Conservation (phyloP, 345 rosid genomes). For the Balakata baccata region DNA sequence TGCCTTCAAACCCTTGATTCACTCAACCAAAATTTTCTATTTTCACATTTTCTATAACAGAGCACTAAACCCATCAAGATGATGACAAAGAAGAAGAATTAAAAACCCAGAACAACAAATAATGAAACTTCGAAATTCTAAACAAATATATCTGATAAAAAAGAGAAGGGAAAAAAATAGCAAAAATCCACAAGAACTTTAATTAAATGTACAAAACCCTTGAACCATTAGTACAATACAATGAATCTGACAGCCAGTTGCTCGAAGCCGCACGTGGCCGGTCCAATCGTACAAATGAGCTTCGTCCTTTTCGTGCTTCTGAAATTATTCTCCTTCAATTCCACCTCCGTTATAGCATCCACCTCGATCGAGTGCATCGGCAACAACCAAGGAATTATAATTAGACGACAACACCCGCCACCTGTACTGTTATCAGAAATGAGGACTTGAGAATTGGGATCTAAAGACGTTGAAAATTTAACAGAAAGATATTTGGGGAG, state of each 20-base stretch:
- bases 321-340: conserved; percentile 97
- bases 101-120: too few relatives aligned
- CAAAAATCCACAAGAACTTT: too few relatives aligned
- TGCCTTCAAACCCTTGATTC: too few relatives aligned
- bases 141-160: too few relatives aligned
- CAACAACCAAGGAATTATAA: background rate
- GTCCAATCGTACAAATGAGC: conserved; percentile 94
- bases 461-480: conserved; percentile 40
- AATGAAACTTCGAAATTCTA: too few relatives aligned
- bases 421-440: conserved; percentile 54
- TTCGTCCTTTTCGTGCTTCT: conserved; percentile 96
- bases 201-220: too few relatives aligned
- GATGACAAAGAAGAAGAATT: too few relatives aligned
- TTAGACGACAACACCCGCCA: conserved; percentile 16
- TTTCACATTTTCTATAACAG: too few relatives aligned
- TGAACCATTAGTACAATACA: too few relatives aligned
- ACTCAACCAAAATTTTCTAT: too few relatives aligned
- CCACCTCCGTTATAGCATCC: conserved; percentile 85
- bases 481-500: conserved; percentile 32
- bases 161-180: too few relatives aligned
- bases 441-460: conserved; percentile 44
- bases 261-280: conserved; percentile 79
- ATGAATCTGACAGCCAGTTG: conserved; percentile 88
- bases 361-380: conserved; percentile 57
- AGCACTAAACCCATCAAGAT: too few relatives aligned